Evolutionary conservation across 2,329 filamentous ascomycete genomes (phyloP), one percentile per base, ranked within the genome.

Genomic region (Leptographium procerum): DNA sequence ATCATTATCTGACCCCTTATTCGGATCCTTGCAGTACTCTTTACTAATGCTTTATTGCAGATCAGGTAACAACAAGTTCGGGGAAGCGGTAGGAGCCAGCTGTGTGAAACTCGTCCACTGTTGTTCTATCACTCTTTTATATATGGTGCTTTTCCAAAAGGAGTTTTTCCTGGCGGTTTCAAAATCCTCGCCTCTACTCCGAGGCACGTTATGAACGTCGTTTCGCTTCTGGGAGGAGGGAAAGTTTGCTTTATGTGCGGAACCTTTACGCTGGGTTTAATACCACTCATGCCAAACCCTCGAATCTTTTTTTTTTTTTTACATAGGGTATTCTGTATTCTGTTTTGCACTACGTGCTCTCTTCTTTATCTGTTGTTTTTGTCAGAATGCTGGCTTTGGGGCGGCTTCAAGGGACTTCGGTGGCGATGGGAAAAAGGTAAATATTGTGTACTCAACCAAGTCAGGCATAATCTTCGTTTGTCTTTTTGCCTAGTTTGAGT

Each of bases 61-160:
- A 75, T 65, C 70, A 74, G 57, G 72, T 72, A 63, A 62, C 50
- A 3, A 55, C 67, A 60, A 73, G 69, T 56, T 65, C 66, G 59
- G 73, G 70, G 66, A 69, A 68, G 66, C 69, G 72, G 70, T 73
- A 70, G 13, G 2, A 58, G 60, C 3, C 3, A 26, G 26, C 3
- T 26, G 5, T 24, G 14, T 13, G 16, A 19, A 16, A 9, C 22
- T 16, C 10, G 2, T 13, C n/a, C 22, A 13, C 29, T 28, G 10
- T 19, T 40, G 19, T 13, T 22, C 19, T 36, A n/a, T 14, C 26
- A 24, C 2, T 52, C 50, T n/a, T n/a, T n/a, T 24, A 3, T 16
- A 9, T 19, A 33, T 29, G 19, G 50, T n/a, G 11, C 19, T 22
- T 22, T 6, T 19, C 50, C 28, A 19, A 33, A 29, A 22, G n/a